Percentiles rank a stretch among this genome's conserved stretches.
phyloP scores from a whole-genome alignment of 176 grass and related monocot species.

The Urochloa ruziziensis region DNA sequence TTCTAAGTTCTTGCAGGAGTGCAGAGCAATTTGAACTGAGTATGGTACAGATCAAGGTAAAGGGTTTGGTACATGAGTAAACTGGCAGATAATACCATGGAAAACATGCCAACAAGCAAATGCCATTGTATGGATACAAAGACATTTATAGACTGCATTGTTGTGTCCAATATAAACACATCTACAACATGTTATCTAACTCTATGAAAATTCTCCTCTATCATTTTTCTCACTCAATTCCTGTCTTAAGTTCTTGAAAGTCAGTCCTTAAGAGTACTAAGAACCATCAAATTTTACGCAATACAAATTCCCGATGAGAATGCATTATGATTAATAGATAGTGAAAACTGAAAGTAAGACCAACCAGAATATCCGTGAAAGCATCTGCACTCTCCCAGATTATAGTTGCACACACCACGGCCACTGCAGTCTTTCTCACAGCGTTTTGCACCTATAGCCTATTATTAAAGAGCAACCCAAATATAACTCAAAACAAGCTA shows the following conservation, averaged over 20 bases:
- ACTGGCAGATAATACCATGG: neutral
- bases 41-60: neutral
- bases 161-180: slow-evolving; percentile 31
- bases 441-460: slow-evolving; percentile 52
- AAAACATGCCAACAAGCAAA: neutral
- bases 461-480: slow-evolving; percentile 8
- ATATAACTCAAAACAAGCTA: slow-evolving; percentile 7
- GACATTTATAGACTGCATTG: slow-evolving; percentile 3
- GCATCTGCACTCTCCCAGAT: slow-evolving; percentile 86
- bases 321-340: neutral
- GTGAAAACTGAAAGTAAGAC: slow-evolving; percentile 16
- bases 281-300: neutral
- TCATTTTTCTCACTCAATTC: neutral
- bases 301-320: neutral
- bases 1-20: neutral
- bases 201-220: neutral
- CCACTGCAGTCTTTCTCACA: slow-evolving; percentile 68
- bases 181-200: neutral
- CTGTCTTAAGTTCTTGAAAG: neutral
- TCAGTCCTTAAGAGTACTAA: neutral
- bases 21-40: neutral
- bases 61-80: neutral
- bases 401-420: slow-evolving; percentile 72
- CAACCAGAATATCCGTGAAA: slow-evolving; percentile 94
- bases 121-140: neutral